Conservation (phyloP, 257 asterid genomes). For the Rehmannia glutinosa region DNA sequence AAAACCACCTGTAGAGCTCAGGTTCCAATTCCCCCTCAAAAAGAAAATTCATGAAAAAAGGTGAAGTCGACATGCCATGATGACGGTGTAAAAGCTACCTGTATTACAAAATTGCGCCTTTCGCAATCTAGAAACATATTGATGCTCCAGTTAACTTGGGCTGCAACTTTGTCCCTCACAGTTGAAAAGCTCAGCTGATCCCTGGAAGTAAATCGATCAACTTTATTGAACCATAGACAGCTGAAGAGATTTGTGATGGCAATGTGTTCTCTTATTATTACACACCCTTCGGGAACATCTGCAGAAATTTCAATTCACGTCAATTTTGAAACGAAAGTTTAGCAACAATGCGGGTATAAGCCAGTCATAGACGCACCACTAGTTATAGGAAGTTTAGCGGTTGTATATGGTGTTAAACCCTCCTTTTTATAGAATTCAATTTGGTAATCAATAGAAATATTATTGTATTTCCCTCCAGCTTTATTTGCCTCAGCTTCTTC, state of each 20-base stretch:
- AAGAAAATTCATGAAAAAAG: not conserved
- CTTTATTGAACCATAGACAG: slow-evolving; percentile 98
- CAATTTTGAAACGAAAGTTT: slow-evolving; percentile 11
- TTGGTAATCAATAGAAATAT: slow-evolving; percentile 72
- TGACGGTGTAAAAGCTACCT: slow-evolving; percentile 41
- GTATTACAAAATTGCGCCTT: slow-evolving; percentile 85
- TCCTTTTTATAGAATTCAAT: slow-evolving; percentile 75
- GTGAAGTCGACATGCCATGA: not conserved
- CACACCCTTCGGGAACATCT: slow-evolving; percentile 99
- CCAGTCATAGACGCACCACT: slow-evolving; percentile 56
- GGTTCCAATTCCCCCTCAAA: not conserved
- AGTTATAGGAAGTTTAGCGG: slow-evolving; percentile 88
- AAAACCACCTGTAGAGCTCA: slow-evolving; percentile 1
- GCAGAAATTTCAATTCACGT: slow-evolving; percentile 32
- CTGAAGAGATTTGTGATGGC: slow-evolving; percentile 89
- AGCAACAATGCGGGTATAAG: slow-evolving; percentile 8
- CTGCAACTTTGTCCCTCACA: slow-evolving; percentile 75
- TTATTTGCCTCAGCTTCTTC: slow-evolving; percentile 97
- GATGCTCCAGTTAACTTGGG: slow-evolving; percentile 66
- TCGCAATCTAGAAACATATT: slow-evolving; percentile 94
- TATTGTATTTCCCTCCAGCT: slow-evolving; percentile 81
- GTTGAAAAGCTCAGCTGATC: slow-evolving; percentile 97
- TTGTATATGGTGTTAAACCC: slow-evolving; percentile 81
- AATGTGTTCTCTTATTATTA: slow-evolving; percentile 77
- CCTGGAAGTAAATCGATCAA: slow-evolving; percentile 90